Evolutionary conservation across 768 basidiomycete genomes (phyloP), one percentile per base, ranked within the genome.

Genomic region (Naganishia friedmannii): DNA sequence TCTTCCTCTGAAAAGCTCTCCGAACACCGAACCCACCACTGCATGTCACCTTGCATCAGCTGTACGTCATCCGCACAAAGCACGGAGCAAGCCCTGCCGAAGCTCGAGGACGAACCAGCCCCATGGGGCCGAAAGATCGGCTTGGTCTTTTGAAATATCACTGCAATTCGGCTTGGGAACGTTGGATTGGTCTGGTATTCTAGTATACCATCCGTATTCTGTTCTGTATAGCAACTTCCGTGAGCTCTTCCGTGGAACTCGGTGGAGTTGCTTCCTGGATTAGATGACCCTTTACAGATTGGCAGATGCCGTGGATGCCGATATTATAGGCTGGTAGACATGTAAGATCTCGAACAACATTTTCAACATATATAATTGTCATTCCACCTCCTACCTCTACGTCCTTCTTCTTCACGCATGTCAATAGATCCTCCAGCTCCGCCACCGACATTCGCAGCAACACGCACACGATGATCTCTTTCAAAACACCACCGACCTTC

Each of bases 231-330:
- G n/a, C n/a, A n/a, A n/a, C n/a, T 37, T 37, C 34, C 34, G 34
- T 37, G 15, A 42, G 42, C 42, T 42, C 42, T 17, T 42, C 12
- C 10, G 57, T 23, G 39, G 57, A 23, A 58, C 12, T 58, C 9
- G n/a, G 31, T 39, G 32, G 21, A 37, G 32, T 58, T 56, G 60
- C 1, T 3, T 7, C 37, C 60, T 42, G 42, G 42, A 42, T 42
- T 42, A 42, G 42, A 42, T 10, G 42, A 42, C 9, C 42, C 34
- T 37, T 37, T 37, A 37, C 23, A 60, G 19, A n/a, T 34, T 45
- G 45, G 60, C 15, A 26, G 21, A 32, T 37, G 31, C 57, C 57
- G 57, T 32, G 34, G 57, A 58, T 58, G 57, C 57, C 57, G 57
- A 58, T 58, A 58, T 19, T 10, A 8, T 15, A 34, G 54, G 26